These are phyloP conservation scores for Aspergillus glaucus DNA, from an alignment of 2,329 filamentous ascomycete species.

Conservation along the genomic window DNA sequence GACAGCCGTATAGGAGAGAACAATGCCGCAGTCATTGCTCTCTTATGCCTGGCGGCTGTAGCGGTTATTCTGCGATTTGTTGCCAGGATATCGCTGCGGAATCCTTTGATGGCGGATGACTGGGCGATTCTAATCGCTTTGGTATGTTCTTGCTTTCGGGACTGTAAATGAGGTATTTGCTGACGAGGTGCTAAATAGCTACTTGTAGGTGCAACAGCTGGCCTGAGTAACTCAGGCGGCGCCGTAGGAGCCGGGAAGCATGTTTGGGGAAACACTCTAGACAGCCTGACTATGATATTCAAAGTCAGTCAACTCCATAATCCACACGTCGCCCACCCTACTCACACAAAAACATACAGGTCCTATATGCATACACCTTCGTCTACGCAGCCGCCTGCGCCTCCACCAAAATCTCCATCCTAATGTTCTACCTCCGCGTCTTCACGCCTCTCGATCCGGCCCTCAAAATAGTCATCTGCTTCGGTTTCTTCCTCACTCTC, in stretches of 20 bases:
- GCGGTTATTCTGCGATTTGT: slow-evolving; percentile 11
- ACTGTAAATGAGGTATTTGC: neutral
- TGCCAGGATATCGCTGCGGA: slow-evolving; percentile 4
- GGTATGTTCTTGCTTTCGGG: neutral
- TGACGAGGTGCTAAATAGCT: neutral
- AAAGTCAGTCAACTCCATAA: neutral
- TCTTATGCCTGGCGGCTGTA: slow-evolving; percentile 4
- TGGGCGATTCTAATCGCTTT: slow-evolving; percentile 9
- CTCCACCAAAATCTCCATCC: slow-evolving; percentile 15
- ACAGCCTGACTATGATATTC: neutral
- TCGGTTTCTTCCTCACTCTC: neutral
- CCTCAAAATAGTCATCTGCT: slow-evolving; percentile 8
- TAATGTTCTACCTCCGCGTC: slow-evolving; percentile 16
- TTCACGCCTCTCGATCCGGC: slow-evolving; percentile 11
- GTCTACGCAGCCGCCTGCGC: slow-evolving; percentile 12
- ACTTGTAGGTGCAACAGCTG: slow-evolving; percentile 3
- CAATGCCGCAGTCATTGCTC: slow-evolving; percentile 7
- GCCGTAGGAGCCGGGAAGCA: neutral
- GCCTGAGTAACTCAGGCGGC: neutral
- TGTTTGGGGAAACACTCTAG: too few relatives aligned
- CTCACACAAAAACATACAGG: neutral
- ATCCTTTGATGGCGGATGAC: slow-evolving; percentile 10
- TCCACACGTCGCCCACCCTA: neutral
- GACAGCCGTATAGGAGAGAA: slow-evolving; percentile 2
- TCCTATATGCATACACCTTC: slow-evolving; percentile 10